phyloP scores from a whole-genome alignment of 352 stramenopile species.

The Phytophthora boehmeriae region DNA sequence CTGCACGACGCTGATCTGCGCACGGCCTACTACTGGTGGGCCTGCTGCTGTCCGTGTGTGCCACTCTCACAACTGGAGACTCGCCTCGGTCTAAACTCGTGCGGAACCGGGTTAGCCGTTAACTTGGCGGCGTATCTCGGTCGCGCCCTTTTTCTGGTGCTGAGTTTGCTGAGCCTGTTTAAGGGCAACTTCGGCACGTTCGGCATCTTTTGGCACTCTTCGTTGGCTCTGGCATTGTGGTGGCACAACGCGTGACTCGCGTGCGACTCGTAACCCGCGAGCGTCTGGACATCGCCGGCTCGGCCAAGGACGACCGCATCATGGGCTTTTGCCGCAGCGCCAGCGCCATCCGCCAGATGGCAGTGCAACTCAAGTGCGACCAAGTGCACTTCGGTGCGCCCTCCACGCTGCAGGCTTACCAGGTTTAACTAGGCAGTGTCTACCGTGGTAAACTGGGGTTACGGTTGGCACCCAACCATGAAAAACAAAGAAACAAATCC shows the following conservation, averaged over 20 bases:
- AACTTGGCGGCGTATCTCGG: constrained; percentile 26
- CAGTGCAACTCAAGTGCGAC: constrained; percentile 47
- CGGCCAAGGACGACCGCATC: constrained; percentile 32
- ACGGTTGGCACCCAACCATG: no score
- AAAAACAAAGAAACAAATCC: no score
- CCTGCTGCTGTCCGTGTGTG: constrained; percentile 41
- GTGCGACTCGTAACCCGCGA: constrained; percentile 35
- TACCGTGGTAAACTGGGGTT: no score
- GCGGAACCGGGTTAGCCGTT: constrained; percentile 13
- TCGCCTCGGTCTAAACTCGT: constrained; percentile 40
- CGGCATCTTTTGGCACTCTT: constrained; percentile 25
- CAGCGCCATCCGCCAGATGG: constrained; percentile 47
- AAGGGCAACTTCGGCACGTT: constrained; percentile 21
- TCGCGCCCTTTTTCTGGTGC: constrained; percentile 27
- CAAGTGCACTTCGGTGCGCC: constrained; percentile 37
- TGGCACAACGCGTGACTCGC: constrained; percentile 32
- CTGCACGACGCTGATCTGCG: constrained; percentile 32
- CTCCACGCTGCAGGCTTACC: constrained; percentile 43
- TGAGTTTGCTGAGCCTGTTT: constrained; percentile 25
- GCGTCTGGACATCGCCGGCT: constrained; percentile 41
- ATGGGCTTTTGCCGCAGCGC: constrained; percentile 28
- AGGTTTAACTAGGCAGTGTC: no score
- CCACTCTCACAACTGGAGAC: constrained; percentile 40
- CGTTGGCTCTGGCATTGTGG: constrained; percentile 17
- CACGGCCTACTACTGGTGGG: constrained; percentile 42